Percentiles rank a stretch among this genome's conserved stretches.
These are phyloP conservation scores for Phycomyces nitens DNA, from an alignment of 192 early-diverging fungal species.

Conservation along the genomic window DNA sequence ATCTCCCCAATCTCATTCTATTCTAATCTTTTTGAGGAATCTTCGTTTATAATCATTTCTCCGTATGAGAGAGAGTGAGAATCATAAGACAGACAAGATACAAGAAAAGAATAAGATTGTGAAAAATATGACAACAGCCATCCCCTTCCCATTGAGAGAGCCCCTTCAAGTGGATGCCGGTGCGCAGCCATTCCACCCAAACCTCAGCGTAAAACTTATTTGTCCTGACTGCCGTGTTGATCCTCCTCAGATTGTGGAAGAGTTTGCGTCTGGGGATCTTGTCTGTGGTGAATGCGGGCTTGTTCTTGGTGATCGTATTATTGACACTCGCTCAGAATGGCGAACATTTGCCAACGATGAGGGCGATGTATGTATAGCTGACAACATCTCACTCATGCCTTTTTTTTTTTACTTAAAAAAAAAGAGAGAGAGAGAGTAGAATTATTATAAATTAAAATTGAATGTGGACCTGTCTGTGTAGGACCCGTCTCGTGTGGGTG, in stretches of 20 bases:
- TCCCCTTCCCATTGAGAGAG: conserved; percentile 20
- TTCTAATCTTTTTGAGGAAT: too few species aligned
- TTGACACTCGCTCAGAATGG: conserved; percentile 96
- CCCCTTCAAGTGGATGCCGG: conserved; percentile 10
- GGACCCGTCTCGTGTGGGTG: conserved; percentile 90
- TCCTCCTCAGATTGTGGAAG: conserved; percentile 85
- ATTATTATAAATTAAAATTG: not conserved
- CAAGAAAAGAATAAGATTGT: too few species aligned
- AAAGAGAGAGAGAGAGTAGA: not conserved
- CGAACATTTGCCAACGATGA: conserved; percentile 92
- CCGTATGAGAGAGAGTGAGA: too few species aligned
- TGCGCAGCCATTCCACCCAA: conserved; percentile 23
- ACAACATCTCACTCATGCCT: not conserved
- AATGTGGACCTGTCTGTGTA: not conserved
- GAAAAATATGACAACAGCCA: not conserved
- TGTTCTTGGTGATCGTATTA: conserved; percentile 82
- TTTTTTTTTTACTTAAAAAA: not conserved
- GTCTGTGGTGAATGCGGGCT: conserved; percentile 92
- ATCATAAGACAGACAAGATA: too few species aligned
- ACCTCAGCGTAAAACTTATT: conserved; percentile 55
- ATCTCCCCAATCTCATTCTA: too few species aligned
- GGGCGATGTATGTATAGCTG: conserved; percentile 51
- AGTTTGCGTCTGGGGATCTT: conserved; percentile 84
- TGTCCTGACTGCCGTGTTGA: conserved; percentile 78
- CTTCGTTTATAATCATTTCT: too few species aligned